Base-by-base conservation (phyloP, 768 basidiomycete species). In the Hypholoma sublateritium region DNA sequence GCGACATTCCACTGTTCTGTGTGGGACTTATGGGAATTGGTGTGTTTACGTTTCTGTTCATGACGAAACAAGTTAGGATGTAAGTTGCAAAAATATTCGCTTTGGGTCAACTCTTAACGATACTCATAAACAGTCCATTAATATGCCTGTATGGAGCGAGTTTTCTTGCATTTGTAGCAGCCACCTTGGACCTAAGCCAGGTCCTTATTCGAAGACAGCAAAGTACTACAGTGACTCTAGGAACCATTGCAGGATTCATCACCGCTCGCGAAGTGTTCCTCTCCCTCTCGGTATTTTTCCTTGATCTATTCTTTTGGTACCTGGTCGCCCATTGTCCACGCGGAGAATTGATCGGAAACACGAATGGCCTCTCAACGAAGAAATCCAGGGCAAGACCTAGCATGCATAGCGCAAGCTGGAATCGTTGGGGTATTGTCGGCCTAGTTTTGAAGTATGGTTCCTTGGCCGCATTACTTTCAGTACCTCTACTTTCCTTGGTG, bases 261-360 rank as follows among this genome's bases (percentile, higher is more conserved):
- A 76, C 74, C 50, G 69, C 80, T 4, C 83, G 88, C 36, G 90
- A 91, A 66, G 71, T 86, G 25, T 72, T 79, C 48, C 75, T 85
- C 57, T 74, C 84, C 11, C 61, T 89, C 19, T 81, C 88, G 9
- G 66, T 80, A 42, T 85, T 84, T 4, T 71, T 83, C 42, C 79
- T 85, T 36, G 84, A 84, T 64, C 65, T 91, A 14, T 90, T 85
- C 64, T 84, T 84, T 59, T 92, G 90, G 90, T 71, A 71, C 37
- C 81, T 85, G 57, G 84, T 87, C 41, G 79, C 82, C 14, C 76
- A 77, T 56, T 77, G 84, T 48, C 85, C 88, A n/a, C 68, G 67
- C 34, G 76, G 70, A 57, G 82, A 80, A 34, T 32, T 52, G 25
- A 35, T 39, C 52, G 21, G 35, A 34, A 45, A 49, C 49, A 8